Evolutionary conservation across 2,329 filamentous ascomycete species (phyloP).

Genomic region (Aspergillus hortae): DNA sequence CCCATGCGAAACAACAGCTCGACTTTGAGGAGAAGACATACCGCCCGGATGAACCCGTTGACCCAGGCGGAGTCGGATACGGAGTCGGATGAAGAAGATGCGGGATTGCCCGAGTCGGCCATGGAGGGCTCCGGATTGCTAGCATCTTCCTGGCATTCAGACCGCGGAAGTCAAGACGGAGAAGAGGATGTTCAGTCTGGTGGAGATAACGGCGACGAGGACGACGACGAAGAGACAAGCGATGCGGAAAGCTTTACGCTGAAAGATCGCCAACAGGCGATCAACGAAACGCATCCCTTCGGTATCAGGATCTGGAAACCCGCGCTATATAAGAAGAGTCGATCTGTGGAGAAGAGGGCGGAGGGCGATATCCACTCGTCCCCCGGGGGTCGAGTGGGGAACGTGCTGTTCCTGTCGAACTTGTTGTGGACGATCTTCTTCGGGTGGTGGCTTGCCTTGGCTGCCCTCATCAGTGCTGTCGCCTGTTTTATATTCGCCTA

Average conservation of each 20-base stretch:
- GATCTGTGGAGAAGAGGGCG: constrained; percentile 92
- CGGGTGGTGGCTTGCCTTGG: constrained; percentile 89
- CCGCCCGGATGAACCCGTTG: constrained; percentile 29
- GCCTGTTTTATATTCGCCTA: constrained; percentile 78
- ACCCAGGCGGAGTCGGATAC: constrained; percentile 35
- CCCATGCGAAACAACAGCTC: constrained; percentile 34
- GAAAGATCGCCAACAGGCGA: constrained; percentile 93
- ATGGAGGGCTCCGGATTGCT: constrained; percentile 18
- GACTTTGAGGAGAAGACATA: constrained; percentile 39
- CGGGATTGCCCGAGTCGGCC: constrained; percentile 29
- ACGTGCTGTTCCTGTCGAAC: constrained; percentile 84
- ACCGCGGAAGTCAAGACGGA: constrained; percentile 15
- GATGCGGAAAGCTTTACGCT: constrained; percentile 97
- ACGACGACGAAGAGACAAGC: constrained; percentile 64
- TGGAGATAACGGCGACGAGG: constrained; percentile 33
- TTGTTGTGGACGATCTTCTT: constrained; percentile 85
- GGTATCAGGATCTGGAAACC: constrained; percentile 99
- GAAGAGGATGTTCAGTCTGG: constrained; percentile 26
- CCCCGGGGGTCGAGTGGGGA: constrained; percentile 80
- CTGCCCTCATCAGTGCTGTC: constrained; percentile 69
- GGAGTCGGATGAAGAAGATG: constrained; percentile 38
- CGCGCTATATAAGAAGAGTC: constrained; percentile 93
- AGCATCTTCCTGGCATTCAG: constrained; percentile 20
- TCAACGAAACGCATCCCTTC: constrained; percentile 98
- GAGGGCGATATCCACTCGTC: constrained; percentile 96